Base-by-base conservation (phyloP, 768 basidiomycete genomes). In the Leccinum imitatum region DNA sequence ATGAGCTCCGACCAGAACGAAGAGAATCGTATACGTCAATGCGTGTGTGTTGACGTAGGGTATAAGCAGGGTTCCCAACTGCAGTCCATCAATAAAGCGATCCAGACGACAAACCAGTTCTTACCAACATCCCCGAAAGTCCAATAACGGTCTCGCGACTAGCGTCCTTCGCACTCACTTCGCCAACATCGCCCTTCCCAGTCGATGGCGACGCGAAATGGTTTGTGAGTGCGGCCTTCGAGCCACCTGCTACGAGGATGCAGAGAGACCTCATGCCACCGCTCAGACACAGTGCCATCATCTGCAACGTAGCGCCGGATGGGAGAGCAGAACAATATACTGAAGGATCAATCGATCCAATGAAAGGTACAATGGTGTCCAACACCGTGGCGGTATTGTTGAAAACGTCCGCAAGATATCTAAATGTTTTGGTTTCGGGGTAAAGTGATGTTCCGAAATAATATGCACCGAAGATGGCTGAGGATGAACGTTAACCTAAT, bases 81-180 rank as follows among this genome's bases (percentile, higher is more conserved):
- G 58, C 35, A 6, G 17, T 48, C 35, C 19, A 44, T 67, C 27
- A 63, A 33, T 60, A 19, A 3, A 54, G 23, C 15, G 39, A 8
- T 23, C 41, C 19, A 6, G 25, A 15, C 30, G 21, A 54, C 9
- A 13, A 3, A 39, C 15, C 6, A 31, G 21, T n/a, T 6, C 84
- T 67, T 58, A 88, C 88, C 69, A 89, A 66, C 82, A 88, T 85
- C 19, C 88, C 87, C 1, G 85, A 65, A 31, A 90, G 80, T 1
- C 84, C 84, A 3, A 90, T 73, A 0, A 89, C 83, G 0, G 88
- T 90, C 71, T 89, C 87, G 61, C 86, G 86, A 69, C 87, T 89
- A 0, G 84, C 79, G 60, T 87, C 87, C 67, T 90, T 90, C 1
- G 87, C 87, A 59, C 84, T 88, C 46, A 89, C 74, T 63, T 90